Conservation (phyloP, 208 protist genomes). For the Trichomonas tenax region DNA sequence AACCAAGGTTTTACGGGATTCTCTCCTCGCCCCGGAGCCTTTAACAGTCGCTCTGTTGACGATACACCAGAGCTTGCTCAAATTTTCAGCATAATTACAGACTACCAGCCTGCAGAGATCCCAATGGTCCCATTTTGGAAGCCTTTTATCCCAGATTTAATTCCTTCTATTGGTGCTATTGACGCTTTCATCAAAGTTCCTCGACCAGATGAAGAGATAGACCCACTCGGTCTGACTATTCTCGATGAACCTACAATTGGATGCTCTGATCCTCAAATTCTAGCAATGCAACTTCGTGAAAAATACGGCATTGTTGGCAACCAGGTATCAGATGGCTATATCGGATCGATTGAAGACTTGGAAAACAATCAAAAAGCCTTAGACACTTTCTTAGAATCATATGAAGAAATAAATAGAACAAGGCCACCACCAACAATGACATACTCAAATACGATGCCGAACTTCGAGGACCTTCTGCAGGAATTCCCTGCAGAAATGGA, state of each 20-base stretch:
- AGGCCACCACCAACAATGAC: background rate
- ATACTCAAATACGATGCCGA: background rate
- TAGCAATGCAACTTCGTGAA: background rate
- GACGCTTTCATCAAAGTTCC: conserved; percentile 10
- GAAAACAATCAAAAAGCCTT: background rate
- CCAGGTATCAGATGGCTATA: background rate
- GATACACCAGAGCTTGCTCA: background rate
- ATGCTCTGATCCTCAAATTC: background rate
- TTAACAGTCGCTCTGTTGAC: background rate
- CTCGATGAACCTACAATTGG: background rate
- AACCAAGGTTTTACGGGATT: background rate
- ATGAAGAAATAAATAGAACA: background rate
- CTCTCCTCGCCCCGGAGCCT: background rate
- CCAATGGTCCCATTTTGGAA: background rate
- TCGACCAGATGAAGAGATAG: background rate
- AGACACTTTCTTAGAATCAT: background rate
- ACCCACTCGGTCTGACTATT: background rate
- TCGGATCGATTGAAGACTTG: background rate
- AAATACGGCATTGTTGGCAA: background rate
- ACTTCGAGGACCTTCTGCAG: conserved; percentile 20
- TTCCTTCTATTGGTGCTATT: background rate
- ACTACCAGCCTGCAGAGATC: background rate
- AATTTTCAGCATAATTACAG: background rate
- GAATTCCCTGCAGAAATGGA: conserved; percentile 76
- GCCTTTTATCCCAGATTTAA: background rate